Percentiles rank a stretch among this genome's conserved stretches.
These are phyloP conservation scores for Akanthomyces lecanii DNA, from an alignment of 2,329 filamentous ascomycete genomes.

Conservation along the genomic window DNA sequence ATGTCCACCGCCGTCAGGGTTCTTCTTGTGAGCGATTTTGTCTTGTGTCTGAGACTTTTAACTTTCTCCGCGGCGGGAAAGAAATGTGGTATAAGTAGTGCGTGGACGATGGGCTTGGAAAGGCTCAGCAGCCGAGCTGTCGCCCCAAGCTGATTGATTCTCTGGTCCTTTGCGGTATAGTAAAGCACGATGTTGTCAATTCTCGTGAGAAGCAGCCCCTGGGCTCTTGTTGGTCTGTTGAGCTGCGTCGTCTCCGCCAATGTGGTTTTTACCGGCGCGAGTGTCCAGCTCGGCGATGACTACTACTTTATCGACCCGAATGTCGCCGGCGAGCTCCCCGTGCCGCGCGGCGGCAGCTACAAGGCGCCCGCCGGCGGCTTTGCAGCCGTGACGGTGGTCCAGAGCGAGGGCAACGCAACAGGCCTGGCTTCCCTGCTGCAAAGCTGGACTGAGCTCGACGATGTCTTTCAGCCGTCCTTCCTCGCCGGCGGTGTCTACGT, in stretches of 20 bases:
- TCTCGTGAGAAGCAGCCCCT: background rate
- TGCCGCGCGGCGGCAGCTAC: background rate
- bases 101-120: background rate
- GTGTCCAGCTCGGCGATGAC: slow-evolving; percentile 1
- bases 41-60: background rate
- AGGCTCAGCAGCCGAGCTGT: no score
- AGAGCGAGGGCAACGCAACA: slow-evolving; percentile 21
- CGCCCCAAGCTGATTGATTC: no score
- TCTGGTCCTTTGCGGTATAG: background rate
- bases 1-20: background rate
- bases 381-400: slow-evolving; percentile 32
- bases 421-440: slow-evolving; percentile 25
- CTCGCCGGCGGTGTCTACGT: slow-evolving; percentile 19
- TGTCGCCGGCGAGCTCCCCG: background rate
- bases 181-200: background rate
- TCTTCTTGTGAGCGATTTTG: background rate
- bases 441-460: slow-evolving; percentile 29
- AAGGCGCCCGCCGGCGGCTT: slow-evolving; percentile 22
- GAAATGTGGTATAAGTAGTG: background rate
- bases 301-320: slow-evolving; percentile 15
- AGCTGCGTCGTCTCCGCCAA: background rate
- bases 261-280: slow-evolving; percentile 5
- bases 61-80: background rate
- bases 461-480: slow-evolving; percentile 25
- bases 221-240: background rate